Base-by-base conservation (phyloP, 1,139 yeast species). In the Debaryomycetaceae sp. region DNA sequence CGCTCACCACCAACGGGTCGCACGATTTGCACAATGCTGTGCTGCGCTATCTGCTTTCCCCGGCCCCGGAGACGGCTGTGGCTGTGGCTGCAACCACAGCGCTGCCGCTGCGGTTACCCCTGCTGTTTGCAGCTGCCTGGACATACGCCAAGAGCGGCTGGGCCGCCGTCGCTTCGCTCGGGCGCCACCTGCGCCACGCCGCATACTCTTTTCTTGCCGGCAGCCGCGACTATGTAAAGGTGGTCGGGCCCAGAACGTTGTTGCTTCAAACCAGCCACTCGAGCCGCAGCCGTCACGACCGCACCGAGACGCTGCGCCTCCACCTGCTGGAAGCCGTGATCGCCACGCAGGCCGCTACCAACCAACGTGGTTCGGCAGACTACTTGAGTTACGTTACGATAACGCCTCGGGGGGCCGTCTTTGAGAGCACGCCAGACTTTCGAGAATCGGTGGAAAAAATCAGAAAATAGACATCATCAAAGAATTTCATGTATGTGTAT, bases 171-270 rank as follows among this genome's bases (percentile, higher is more conserved):
- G 11, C 11, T 9, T 18, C 23, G 5, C 22, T 27, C 23, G 4
- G n/a, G 5, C 9, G 8, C 6, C 15, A 18, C 15, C 29, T 20
- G 15, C n/a, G 15, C 11, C 29, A 18, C 16, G 5, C 29, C 12
- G 8, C 16, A 9, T 27, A 17, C 23, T 18, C 23, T 13, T 27
- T 24, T 4, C n/a, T 28, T n/a, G 27, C 24, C 13, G 33, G 33
- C n/a, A 25, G 18, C 12, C 20, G 21, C 11, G 29, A 25, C 9
- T 32, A 29, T 13, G 60, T 76, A 20, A 65, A 60, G 26, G 56
- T 78, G 3, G 45, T 60, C 6, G 84, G 84, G 0, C 83, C 83
- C 11, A 62, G 83, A 35, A 69, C 65, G 24, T 42, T 78, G 5
- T 49, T 78, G 27, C 45, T 78, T 9, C 80, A 75, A 41, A 61